A percentile compares a stretch with the other conserved stretches of the same genome.
Evolutionary conservation across 2,329 filamentous ascomycete genomes (phyloP).

Genomic region (Ophiocordyceps sinensis): DNA sequence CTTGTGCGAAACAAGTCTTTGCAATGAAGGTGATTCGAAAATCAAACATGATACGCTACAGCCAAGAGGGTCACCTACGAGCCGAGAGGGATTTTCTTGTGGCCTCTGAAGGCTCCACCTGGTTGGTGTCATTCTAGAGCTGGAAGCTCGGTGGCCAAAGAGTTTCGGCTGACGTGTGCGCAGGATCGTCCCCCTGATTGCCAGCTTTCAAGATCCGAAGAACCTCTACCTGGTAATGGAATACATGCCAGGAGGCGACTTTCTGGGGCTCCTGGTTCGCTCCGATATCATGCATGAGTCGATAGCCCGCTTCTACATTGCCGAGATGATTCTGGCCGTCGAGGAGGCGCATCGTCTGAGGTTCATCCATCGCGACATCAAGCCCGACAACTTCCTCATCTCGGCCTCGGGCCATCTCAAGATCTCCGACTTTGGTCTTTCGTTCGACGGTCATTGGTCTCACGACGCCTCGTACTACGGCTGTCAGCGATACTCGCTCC

Average conservation of each 20-base stretch:
- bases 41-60: conserved; percentile 77
- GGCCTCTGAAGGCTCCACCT: conserved; percentile 71
- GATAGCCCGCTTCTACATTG: conserved; percentile 73
- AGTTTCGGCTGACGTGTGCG: background rate
- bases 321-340: conserved; percentile 91
- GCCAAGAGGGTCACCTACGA: conserved; percentile 82
- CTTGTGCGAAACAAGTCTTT: conserved; percentile 44
- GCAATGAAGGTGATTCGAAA: conserved; percentile 98
- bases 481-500: conserved; percentile 63
- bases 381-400: conserved; percentile 94
- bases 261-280: conserved; percentile 71
- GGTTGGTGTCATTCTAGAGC: conserved; percentile 28
- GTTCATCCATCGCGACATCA: conserved; percentile 92
- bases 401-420: conserved; percentile 79
- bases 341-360: conserved; percentile 79
- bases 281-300: conserved; percentile 71
- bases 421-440: conserved; percentile 91
- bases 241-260: conserved; percentile 95
- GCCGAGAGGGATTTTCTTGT: conserved; percentile 89
- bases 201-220: conserved; percentile 75
- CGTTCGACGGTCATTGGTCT: conserved; percentile 90
- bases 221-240: conserved; percentile 94
- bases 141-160: background rate
- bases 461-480: conserved; percentile 82
- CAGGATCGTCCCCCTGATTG: conserved; percentile 73